Evolutionary conservation across 1,284 basidiomycete species (phyloP).

Genomic region (Ceratobasidium sp.): DNA sequence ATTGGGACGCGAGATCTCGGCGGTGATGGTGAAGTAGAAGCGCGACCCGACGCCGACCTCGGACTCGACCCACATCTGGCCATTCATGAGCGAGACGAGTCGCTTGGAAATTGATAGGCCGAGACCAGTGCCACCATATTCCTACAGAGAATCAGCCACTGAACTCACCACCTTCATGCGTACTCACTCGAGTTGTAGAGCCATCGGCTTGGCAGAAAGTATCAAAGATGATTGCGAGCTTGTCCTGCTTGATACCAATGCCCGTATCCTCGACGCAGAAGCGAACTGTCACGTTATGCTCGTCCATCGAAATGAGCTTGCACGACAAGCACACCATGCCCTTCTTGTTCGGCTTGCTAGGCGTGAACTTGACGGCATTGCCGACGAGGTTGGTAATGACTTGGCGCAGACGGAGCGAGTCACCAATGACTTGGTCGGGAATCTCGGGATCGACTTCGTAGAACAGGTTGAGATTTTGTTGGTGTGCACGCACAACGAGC

Average conservation of each 20-base stretch:
- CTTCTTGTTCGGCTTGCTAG: constrained; percentile 73
- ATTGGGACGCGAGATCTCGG: constrained; percentile 67
- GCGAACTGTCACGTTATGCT: constrained; percentile 85
- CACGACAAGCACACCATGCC: constrained; percentile 93
- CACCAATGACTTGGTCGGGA: constrained; percentile 96
- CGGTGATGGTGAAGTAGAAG: constrained; percentile 96
- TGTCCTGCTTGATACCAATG: constrained; percentile 99
- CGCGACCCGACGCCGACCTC: constrained; percentile 91
- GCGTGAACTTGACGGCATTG: constrained; percentile 96
- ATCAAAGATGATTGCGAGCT: constrained; percentile 98
- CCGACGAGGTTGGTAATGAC: constrained; percentile 96
- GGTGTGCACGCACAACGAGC: constrained; percentile 95
- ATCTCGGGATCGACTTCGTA: constrained; percentile 97
- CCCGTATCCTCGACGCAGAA: constrained; percentile 98
- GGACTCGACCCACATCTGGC: constrained; percentile 98
- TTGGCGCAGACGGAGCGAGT: constrained; percentile 90
- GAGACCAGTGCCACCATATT: constrained; percentile 97
- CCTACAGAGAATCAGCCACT: no score
- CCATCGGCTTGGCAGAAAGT: constrained; percentile 99
- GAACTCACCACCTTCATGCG: no score
- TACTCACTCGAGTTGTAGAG: constrained; percentile 87
- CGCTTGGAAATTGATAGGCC: constrained; percentile 96
- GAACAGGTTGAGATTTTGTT: constrained; percentile 96
- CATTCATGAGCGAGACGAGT: constrained; percentile 96
- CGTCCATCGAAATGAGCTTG: constrained; percentile 74